Evolutionary conservation across 805 yeast genomes (phyloP).

Genomic region (Saturnispora diversa): DNA sequence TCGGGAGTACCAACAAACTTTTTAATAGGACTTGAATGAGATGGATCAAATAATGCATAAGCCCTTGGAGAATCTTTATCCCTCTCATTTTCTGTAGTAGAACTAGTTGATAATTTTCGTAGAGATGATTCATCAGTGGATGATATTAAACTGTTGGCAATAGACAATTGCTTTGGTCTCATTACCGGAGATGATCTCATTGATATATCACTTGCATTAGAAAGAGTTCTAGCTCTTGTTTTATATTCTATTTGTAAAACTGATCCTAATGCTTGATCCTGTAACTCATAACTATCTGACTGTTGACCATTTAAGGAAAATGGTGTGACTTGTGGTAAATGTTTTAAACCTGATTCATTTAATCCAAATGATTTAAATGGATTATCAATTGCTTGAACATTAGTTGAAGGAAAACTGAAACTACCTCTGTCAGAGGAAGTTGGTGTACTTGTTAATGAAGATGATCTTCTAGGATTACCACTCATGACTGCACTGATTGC

Average conservation of each 20-base stretch:
- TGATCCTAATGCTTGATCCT: slow-evolving; percentile 1
- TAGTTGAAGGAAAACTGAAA: slow-evolving; percentile 5
- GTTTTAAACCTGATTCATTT: not conserved
- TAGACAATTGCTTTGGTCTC: slow-evolving; percentile 35
- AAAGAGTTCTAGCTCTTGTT: slow-evolving; percentile 19
- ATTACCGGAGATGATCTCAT: slow-evolving; percentile 39
- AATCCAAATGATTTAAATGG: slow-evolving; percentile 9
- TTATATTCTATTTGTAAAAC: slow-evolving; percentile 15
- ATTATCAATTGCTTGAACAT: slow-evolving; percentile 9
- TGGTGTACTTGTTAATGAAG: slow-evolving; percentile 9
- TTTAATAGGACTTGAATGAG: slow-evolving; percentile 37
- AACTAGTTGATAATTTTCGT: slow-evolving; percentile 16
- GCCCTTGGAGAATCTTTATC: slow-evolving; percentile 26
- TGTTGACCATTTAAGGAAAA: slow-evolving; percentile 6
- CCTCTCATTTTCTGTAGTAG: slow-evolving; percentile 6
- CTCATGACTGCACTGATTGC: slow-evolving; percentile 11
- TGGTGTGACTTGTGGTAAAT: slow-evolving; percentile 4
- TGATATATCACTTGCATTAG: slow-evolving; percentile 33
- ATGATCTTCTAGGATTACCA: slow-evolving; percentile 8
- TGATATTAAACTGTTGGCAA: slow-evolving; percentile 3
- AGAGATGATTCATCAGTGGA: slow-evolving; percentile 20
- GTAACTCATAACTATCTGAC: not conserved
- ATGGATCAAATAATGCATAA: slow-evolving; percentile 69
- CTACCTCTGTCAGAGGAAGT: slow-evolving; percentile 12
- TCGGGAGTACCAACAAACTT: slow-evolving; percentile 96